Evolutionary conservation across 2,329 filamentous ascomycete genomes (phyloP).

Genomic region (Teratosphaeria epicoccoides): DNA sequence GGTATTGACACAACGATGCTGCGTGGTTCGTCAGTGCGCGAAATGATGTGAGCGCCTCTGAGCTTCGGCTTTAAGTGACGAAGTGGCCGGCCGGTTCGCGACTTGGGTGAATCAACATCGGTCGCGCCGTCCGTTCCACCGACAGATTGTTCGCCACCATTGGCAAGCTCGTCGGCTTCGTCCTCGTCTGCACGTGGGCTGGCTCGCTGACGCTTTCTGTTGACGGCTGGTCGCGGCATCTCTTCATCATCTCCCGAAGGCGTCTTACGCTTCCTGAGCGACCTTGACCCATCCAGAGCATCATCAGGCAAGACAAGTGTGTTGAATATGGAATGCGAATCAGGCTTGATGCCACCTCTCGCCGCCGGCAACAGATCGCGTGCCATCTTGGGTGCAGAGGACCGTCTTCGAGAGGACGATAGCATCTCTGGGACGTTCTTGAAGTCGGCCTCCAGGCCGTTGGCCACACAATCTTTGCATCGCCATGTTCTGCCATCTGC

Average conservation of each 20-base stretch:
- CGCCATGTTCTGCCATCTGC: conserved; percentile 51
- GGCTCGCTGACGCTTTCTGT: conserved; percentile 22
- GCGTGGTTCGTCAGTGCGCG: conserved; percentile 22
- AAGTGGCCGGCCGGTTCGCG: conserved; percentile 41
- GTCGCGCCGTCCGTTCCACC: conserved; percentile 13
- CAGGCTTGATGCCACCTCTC: conserved; percentile 52
- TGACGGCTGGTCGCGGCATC: conserved; percentile 22
- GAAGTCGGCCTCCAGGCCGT: conserved; percentile 38
- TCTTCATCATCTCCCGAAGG: conserved; percentile 50
- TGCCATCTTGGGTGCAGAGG: conserved; percentile 55
- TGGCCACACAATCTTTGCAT: conserved; percentile 47
- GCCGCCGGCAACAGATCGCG: conserved; percentile 59
- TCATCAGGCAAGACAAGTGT: conserved; percentile 62
- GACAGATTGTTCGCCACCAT: conserved; percentile 10
- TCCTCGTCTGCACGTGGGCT: conserved; percentile 13
- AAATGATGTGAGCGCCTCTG: conserved; percentile 19
- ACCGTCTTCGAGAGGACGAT: conserved; percentile 39
- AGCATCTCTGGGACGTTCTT: conserved; percentile 28
- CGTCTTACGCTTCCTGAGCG: conserved; percentile 70
- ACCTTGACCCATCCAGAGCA: conserved; percentile 63
- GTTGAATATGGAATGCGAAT: conserved; percentile 69
- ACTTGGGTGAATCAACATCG: conserved; percentile 17
- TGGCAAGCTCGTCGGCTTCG: conserved; percentile 7
- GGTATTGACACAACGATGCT: conserved; percentile 45
- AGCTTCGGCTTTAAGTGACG: conserved; percentile 42